Base-by-base conservation (phyloP, 2,329 filamentous ascomycete genomes). In the Aaosphaeria pasadenensis region DNA sequence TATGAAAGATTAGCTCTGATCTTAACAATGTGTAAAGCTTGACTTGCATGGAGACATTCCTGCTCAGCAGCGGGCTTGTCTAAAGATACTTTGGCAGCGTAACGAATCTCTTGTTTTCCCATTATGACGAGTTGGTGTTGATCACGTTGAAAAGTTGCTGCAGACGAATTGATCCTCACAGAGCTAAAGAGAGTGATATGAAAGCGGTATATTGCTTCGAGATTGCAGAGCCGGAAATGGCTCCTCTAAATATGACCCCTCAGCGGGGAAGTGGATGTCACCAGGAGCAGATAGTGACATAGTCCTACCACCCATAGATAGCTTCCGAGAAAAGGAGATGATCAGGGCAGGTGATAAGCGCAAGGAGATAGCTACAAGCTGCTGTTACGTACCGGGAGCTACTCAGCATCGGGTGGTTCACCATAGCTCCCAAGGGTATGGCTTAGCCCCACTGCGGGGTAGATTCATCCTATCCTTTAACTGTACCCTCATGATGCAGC, bases 31-130 rank as follows among this genome's bases (percentile, higher is more conserved):
- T n/a, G 31, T 11, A 32, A 2, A 9, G 2, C 2, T 11, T 29
- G 11, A 70, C 83, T 64, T 77, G 88, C 86, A 71, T 92, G 88
- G 7, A 91, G 73, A 44, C 81, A 80, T 2, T 80, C 71, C 64
- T 92, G 88, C 53, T 89, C 82, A 33, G 78, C 75, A 5, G 88
- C 87, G 32, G 86, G 85, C 66, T 82, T 88, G 49, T 88, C 80
- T 30, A 91, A 74, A 62, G 86, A 84, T 39, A 92, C 86, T 66
- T 86, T 87, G 47, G 87, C 81, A 13, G 84, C 85, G 33, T 84
- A 88, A 48, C 89, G 83, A 56, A 92, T 85, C 36, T 73, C 81
- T 59, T 74, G 63, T 63, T 71, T 72, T 42, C 74, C 72, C 77
- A 81, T 81, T 31, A 36, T 52, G 40, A 45, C 28, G 11, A 11